These are phyloP conservation scores for Cryptococcus neoformans DNA, from an alignment of 1,284 basidiomycete genomes.

Conservation along the genomic window DNA sequence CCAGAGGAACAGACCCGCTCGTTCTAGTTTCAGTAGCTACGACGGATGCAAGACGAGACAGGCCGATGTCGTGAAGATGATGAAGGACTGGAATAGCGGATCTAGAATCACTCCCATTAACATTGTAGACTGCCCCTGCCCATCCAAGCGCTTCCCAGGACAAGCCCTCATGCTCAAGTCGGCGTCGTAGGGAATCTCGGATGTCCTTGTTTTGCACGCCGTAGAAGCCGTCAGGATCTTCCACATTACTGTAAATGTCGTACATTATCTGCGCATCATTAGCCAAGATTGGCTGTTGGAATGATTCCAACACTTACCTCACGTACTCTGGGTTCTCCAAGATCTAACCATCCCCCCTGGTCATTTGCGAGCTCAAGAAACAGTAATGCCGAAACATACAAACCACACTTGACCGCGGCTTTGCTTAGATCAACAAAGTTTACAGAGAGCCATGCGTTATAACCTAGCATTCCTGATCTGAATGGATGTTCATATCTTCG, in stretches of 20 bases:
- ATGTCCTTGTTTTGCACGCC: slow-evolving; percentile 77
- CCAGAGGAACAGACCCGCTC: slow-evolving; percentile 28
- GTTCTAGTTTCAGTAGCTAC: slow-evolving; percentile 14
- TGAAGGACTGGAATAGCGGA: slow-evolving; percentile 57
- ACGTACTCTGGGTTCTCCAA: too few relatives aligned
- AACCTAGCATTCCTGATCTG: slow-evolving; percentile 57
- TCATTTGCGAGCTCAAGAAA: slow-evolving; percentile 81
- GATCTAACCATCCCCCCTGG: slow-evolving; percentile 31
- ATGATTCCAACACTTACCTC: slow-evolving; percentile 11
- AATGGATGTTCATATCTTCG: slow-evolving; percentile 60
- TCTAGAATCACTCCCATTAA: slow-evolving; percentile 35
- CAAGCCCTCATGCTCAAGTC: slow-evolving; percentile 87
- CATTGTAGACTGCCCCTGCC: slow-evolving; percentile 79
- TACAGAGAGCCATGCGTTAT: slow-evolving; percentile 80
- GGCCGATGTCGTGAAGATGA: slow-evolving; percentile 82
- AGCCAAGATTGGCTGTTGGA: slow-evolving; percentile 49
- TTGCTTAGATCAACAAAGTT: slow-evolving; percentile 69
- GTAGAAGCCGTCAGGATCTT: slow-evolving; percentile 98
- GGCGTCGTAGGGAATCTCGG: slow-evolving; percentile 70
- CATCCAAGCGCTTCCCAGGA: slow-evolving; percentile 89
- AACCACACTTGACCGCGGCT: slow-evolving; percentile 71
- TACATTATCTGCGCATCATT: slow-evolving; percentile 61
- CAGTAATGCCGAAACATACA: slow-evolving; percentile 82
- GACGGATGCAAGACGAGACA: slow-evolving; percentile 66
- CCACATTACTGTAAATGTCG: slow-evolving; percentile 88